A percentile compares a stretch with the other conserved stretches of the same genome.
Evolutionary conservation across 2,329 filamentous ascomycete genomes (phyloP).

Genomic region (Macrophomina pseudophaseolina): DNA sequence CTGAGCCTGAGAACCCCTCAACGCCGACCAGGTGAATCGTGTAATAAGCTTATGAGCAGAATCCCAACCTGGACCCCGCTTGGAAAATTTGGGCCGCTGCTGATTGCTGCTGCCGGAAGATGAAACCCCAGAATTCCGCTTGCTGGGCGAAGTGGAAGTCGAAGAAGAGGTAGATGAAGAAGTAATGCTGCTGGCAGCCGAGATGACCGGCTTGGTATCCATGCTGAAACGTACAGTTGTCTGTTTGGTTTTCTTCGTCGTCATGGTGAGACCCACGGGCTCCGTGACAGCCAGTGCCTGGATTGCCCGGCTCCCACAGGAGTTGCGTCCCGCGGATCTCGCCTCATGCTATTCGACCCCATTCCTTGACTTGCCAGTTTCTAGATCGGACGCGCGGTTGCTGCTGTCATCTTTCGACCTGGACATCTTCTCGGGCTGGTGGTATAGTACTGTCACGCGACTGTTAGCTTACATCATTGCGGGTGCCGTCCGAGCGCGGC

Average conservation of each 20-base stretch:
- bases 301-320: constrained; percentile 19
- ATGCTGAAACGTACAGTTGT: constrained; percentile 23
- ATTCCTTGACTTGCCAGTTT: constrained; percentile 96
- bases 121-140: constrained; percentile 20
- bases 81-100: constrained; percentile 24
- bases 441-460: constrained; percentile 66
- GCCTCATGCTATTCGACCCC: constrained; percentile 82
- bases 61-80: constrained; percentile 26
- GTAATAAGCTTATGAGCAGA: constrained; percentile 28
- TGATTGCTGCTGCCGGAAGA: constrained; percentile 2
- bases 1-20: constrained; percentile 27
- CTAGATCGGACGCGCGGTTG: constrained; percentile 59
- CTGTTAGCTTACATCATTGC: constrained; percentile 25
- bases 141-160: constrained; percentile 16
- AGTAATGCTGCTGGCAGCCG: constrained; percentile 19
- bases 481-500: neutral
- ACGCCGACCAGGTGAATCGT: constrained; percentile 28
- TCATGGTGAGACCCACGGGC: constrained; percentile 27
- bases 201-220: constrained; percentile 21
- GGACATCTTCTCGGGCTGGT: constrained; percentile 78
- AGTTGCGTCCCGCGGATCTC: constrained; percentile 52
- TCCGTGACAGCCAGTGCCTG: constrained; percentile 22
- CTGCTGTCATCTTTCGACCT: constrained; percentile 83
- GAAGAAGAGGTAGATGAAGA: constrained; percentile 19
- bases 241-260: constrained; percentile 16